phyloP scores from a whole-genome alignment of 208 protist species.

The Blastocrithidia nonstop region DNA sequence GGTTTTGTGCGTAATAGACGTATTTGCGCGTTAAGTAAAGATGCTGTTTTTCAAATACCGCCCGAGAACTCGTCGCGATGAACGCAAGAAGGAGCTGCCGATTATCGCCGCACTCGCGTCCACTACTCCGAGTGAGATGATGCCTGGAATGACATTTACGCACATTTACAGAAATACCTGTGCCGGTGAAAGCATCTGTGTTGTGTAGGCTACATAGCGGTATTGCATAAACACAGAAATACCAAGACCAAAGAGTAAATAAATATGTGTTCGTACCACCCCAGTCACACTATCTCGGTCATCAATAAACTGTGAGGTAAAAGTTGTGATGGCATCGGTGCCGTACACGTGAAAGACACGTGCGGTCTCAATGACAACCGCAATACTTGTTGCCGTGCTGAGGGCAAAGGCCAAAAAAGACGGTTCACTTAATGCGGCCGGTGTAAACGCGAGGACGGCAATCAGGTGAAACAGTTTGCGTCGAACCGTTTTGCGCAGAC shows the following conservation, averaged over 20 bases:
- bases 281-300: slow-evolving; percentile 42
- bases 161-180: slow-evolving; percentile 41
- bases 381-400: slow-evolving; percentile 34
- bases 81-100: slow-evolving; percentile 56
- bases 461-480: slow-evolving; percentile 85
- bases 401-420: slow-evolving; percentile 69
- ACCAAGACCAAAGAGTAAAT: slow-evolving; percentile 67
- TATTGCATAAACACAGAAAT: slow-evolving; percentile 59
- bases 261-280: slow-evolving; percentile 76
- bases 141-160: slow-evolving; percentile 67
- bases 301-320: slow-evolving; percentile 62
- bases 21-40: slow-evolving; percentile 65
- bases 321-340: slow-evolving; percentile 17
- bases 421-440: slow-evolving; percentile 61
- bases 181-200: slow-evolving; percentile 8
- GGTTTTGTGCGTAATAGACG: slow-evolving; percentile 80
- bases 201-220: slow-evolving; percentile 17
- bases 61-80: slow-evolving; percentile 41
- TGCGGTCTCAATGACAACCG: slow-evolving; percentile 38
- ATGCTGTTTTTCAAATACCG: slow-evolving; percentile 58
- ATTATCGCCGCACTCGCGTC: slow-evolving; percentile 73
- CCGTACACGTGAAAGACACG: slow-evolving; percentile 61
- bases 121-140: slow-evolving; percentile 69
- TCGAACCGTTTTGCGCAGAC: slow-evolving; percentile 30
- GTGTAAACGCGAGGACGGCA: slow-evolving; percentile 62